Evolutionary conservation across 179 eudicot genomes (phyloP).

Genomic region (Drosera spatulata): DNA sequence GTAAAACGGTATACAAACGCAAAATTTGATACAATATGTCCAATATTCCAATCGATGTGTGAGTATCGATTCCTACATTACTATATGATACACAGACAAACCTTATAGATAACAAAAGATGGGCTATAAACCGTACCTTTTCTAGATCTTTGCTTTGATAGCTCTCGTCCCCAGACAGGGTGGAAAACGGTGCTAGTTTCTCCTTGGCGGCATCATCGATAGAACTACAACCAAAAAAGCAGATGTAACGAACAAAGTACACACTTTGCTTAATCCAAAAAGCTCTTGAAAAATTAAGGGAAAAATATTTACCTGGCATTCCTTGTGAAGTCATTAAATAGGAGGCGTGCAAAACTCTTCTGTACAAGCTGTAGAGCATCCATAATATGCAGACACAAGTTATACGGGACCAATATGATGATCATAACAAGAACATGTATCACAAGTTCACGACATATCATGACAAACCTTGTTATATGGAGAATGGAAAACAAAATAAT

Average conservation of each 20-base stretch:
- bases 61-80: no score
- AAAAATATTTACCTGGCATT: conserved; percentile 56
- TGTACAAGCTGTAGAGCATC: conserved; percentile 74
- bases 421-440: not conserved
- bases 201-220: conserved; percentile 67
- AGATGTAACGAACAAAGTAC: conserved; percentile 5
- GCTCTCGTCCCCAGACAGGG: conserved; percentile 64
- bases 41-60: no score
- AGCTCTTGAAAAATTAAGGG: not conserved
- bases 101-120: not conserved
- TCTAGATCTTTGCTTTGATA: conserved; percentile 96
- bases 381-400: not conserved
- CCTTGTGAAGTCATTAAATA: conserved; percentile 66
- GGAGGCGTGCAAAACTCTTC: conserved; percentile 88
- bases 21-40: no score
- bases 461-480: conserved; percentile 91
- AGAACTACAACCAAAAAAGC: conserved; percentile 38
- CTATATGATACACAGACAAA: no score
- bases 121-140: conserved; percentile 42
- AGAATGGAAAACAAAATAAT: conserved; percentile 88
- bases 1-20: no score
- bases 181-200: conserved; percentile 69
- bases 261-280: not conserved
- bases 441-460: not conserved
- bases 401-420: not conserved